These are phyloP conservation scores for Tolypocladium sp. DNA, from an alignment of 2,329 filamentous ascomycete species.

Conservation along the genomic window DNA sequence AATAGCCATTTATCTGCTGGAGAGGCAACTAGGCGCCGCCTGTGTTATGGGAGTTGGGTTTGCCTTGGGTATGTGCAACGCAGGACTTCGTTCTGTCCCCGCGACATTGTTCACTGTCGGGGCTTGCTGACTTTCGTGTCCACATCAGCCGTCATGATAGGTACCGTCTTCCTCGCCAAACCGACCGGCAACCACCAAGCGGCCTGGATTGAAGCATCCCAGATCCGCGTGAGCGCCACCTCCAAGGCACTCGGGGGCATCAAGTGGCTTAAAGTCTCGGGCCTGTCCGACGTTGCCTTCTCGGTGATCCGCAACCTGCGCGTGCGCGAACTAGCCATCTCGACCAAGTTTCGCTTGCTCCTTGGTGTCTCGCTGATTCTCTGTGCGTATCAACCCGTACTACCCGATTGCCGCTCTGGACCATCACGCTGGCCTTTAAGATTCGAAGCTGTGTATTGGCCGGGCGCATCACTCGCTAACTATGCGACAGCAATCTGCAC, in stretches of 20 bases:
- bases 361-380: constrained; percentile 9
- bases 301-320: constrained; percentile 9
- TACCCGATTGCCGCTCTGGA: background rate
- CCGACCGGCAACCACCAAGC: constrained; percentile 23
- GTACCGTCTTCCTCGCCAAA: constrained; percentile 16
- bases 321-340: constrained; percentile 10
- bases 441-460: background rate
- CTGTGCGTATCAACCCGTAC: background rate
- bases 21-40: constrained; percentile 27
- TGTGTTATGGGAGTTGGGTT: constrained; percentile 33
- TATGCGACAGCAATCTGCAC: background rate
- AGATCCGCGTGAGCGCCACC: constrained; percentile 37
- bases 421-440: background rate
- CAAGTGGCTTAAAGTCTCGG: constrained; percentile 41
- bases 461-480: background rate
- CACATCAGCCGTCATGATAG: constrained; percentile 20
- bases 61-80: constrained; percentile 23
- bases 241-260: constrained; percentile 37
- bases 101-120: background rate
- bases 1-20: constrained; percentile 16
- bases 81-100: background rate
- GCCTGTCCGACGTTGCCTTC: constrained; percentile 28
- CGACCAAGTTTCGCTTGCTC: constrained; percentile 12
- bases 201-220: constrained; percentile 39
- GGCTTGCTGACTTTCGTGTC: constrained; percentile 8